Base-by-base conservation (phyloP, 2,329 filamentous ascomycete species). In the Trichoderma sp. region DNA sequence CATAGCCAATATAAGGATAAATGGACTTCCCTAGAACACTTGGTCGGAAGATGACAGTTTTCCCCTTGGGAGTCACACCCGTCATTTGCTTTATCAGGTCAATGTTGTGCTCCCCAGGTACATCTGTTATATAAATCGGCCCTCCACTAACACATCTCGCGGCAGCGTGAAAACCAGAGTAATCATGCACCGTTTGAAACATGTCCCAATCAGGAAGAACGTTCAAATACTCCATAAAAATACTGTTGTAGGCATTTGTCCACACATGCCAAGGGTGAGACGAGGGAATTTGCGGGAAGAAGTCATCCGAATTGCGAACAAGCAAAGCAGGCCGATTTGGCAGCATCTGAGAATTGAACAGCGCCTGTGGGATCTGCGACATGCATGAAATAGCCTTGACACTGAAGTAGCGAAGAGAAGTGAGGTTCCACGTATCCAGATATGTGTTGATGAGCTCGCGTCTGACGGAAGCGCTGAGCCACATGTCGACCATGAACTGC, bases 201-300 rank as follows among this genome's bases (percentile, higher is more conserved):
- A 91, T 91, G 75, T 91, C 89, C 88, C 89, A 91, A 80, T 98
- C 95, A 0, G 96, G 95, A 1, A 98, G 82, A 1, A 94, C 89
- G 76, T 98, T 97, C 36, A 98, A 85, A 77, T 96, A 91, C 74
- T 93, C 90, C 2, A 92, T 95, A 15, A 98, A 84, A 0, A 98
- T 85, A 36, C 89, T 87, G 79, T 97, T 98, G 81, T 98, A 93
- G 0, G 95, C 95, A 78, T 98, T 99, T 74, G 92, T 90, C 85
- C 97, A 99, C 43, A 98, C 88, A 80, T 99, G 96, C 95, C 96
- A 99, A 0, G 95, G 89, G 74, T 99, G 96, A 7, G 92, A 94
- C 0, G 89, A 87, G 0, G 91, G 88, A 4, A 94, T 88, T 58
- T 94, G 89, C 0, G 96, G 96, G 80, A 97, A 98, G 85, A 95